Evolutionary conservation across 179 eudicot genomes (phyloP).

Genomic region (Beta lomatogona): DNA sequence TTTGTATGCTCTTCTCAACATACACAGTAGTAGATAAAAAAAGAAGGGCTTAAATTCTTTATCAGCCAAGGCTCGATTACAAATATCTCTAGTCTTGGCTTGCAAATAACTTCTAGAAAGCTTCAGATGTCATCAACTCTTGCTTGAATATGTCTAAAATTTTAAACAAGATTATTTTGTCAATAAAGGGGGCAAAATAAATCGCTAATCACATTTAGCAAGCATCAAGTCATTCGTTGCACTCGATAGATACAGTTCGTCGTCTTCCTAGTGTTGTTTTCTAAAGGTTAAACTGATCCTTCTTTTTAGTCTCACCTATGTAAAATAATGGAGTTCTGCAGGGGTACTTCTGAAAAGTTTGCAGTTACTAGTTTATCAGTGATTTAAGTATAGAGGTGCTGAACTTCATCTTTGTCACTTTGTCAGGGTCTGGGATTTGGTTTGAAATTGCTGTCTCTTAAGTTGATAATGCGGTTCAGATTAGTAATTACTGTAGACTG

Average conservation of each 20-base stretch:
- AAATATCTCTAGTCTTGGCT: background rate
- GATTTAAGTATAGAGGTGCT: background rate
- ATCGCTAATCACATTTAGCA: background rate
- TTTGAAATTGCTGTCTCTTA: background rate
- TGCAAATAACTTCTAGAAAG: background rate
- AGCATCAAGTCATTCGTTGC: background rate
- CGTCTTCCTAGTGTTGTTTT: slow-evolving; percentile 1
- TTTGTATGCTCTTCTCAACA: slow-evolving; percentile 5
- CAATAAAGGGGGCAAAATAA: background rate
- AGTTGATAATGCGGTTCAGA: background rate
- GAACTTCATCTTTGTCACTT: background rate
- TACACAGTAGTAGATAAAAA: background rate
- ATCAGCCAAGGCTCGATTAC: background rate
- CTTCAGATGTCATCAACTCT: slow-evolving; percentile 16
- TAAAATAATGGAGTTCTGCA: background rate
- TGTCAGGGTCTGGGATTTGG: background rate
- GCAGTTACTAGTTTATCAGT: background rate
- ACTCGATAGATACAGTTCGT: background rate
- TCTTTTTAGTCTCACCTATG: background rate
- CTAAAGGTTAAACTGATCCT: background rate
- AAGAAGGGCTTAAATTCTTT: background rate
- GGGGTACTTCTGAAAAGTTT: background rate
- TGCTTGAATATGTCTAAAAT: slow-evolving; percentile 1
- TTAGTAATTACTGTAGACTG: background rate
- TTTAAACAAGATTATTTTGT: background rate